phyloP scores from a whole-genome alignment of 192 early-diverging fungal genomes.

The Phlyctochytrium arcticum region DNA sequence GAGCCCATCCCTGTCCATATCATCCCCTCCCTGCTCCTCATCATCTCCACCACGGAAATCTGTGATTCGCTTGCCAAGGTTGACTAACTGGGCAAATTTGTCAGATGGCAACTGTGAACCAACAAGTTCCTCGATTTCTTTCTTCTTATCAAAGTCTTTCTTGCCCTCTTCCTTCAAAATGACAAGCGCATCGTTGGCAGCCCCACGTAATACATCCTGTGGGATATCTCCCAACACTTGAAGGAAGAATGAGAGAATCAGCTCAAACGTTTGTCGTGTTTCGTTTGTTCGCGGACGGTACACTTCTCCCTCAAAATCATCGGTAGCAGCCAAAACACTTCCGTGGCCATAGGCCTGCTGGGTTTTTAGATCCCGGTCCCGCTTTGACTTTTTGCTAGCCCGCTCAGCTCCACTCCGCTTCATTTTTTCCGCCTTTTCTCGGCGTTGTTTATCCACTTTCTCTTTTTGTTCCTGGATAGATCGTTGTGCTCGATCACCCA shows the following conservation, averaged over 20 bases:
- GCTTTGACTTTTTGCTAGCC: conserved; percentile 30
- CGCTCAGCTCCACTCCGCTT: conserved; percentile 32
- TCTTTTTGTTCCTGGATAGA: conserved; percentile 66
- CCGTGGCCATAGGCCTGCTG: conserved; percentile 62
- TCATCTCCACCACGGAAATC: conserved; percentile 69
- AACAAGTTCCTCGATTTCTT: conserved; percentile 73
- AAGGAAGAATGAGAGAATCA: conserved; percentile 80
- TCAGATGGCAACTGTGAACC: conserved; percentile 65
- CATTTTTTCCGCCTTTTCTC: conserved; percentile 54
- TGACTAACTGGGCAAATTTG: conserved; percentile 81
- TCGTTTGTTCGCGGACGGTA: conserved; percentile 91
- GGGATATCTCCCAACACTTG: conserved; percentile 76
- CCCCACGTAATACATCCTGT: conserved; percentile 86
- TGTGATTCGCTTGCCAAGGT: conserved; percentile 91
- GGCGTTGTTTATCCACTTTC: conserved; percentile 49
- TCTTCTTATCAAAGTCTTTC: conserved; percentile 89
- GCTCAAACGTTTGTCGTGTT: conserved; percentile 82
- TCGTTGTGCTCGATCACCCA: conserved; percentile 76
- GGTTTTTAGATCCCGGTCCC: conserved; percentile 29
- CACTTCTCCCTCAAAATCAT: conserved; percentile 74
- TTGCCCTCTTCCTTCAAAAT: conserved; percentile 78
- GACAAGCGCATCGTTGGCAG: conserved; percentile 78
- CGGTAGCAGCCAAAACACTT: conserved; percentile 79
- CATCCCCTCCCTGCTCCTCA: conserved; percentile 49
- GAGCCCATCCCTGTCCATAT: conserved; percentile 36